Percentiles rank a stretch among this genome's conserved stretches.
phyloP scores from a whole-genome alignment of 345 rosid genomes.

The Diplotaxis tenuifolia region DNA sequence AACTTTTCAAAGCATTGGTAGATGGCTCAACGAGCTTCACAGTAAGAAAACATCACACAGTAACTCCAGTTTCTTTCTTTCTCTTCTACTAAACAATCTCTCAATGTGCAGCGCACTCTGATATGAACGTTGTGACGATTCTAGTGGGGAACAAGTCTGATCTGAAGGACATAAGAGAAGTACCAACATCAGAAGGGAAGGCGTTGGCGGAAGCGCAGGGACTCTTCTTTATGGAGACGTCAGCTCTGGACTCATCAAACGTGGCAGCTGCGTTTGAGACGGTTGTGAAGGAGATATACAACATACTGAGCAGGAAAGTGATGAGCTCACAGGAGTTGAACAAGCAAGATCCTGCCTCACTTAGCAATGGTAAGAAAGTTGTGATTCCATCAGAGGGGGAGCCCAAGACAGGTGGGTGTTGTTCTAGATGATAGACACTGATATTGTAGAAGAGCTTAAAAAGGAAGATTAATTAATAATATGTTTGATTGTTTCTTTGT shows the following conservation, averaged over 20 bases:
- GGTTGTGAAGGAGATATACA: slow-evolving; percentile 88
- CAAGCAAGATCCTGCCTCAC: slow-evolving; percentile 57
- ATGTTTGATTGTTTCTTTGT: slow-evolving; percentile 27
- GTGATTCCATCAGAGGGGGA: slow-evolving; percentile 48
- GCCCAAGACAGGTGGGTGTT: slow-evolving; percentile 59
- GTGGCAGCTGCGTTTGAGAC: slow-evolving; percentile 89
- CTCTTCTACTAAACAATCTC: too few relatives aligned
- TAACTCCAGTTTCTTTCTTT: too few relatives aligned
- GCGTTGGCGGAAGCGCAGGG: slow-evolving; percentile 84
- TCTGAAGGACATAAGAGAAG: slow-evolving; percentile 92
- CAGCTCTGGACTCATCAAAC: slow-evolving; percentile 91
- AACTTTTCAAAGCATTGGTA: slow-evolving; percentile 83
- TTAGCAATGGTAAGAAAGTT: slow-evolving; percentile 70
- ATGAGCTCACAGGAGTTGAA: slow-evolving; percentile 71
- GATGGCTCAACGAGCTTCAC: slow-evolving; percentile 98
- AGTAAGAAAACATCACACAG: slow-evolving; percentile 54
- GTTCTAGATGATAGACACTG: slow-evolving; percentile 44
- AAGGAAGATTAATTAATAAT: slow-evolving; percentile 7
- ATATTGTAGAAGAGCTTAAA: slow-evolving; percentile 25
- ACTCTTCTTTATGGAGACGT: slow-evolving; percentile 91
- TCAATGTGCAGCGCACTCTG: slow-evolving; percentile 97
- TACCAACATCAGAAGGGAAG: slow-evolving; percentile 80
- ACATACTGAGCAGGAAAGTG: slow-evolving; percentile 85
- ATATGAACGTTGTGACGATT: slow-evolving; percentile 95
- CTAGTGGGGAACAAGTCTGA: slow-evolving; percentile 91